A percentile compares a stretch with the other conserved stretches of the same genome.
These are phyloP conservation scores for Mycena haematopus DNA, from an alignment of 768 basidiomycete genomes.

Conservation along the genomic window DNA sequence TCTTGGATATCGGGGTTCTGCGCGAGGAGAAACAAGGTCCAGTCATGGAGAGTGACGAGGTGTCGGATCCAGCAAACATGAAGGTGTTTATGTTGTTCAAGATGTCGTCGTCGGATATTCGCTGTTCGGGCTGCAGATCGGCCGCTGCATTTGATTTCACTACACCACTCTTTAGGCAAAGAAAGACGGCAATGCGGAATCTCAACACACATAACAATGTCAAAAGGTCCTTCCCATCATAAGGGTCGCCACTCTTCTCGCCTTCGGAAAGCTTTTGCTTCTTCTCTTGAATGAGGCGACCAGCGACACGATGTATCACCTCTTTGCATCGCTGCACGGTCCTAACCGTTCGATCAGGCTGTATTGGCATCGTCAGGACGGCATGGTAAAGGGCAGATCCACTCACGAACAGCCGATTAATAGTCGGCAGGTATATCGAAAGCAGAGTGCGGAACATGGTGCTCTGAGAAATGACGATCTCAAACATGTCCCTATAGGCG, in stretches of 20 bases:
- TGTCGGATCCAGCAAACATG: conserved; percentile 91
- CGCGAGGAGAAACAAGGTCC: conserved; percentile 82
- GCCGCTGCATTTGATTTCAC: conserved; percentile 84
- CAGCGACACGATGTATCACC: conserved; percentile 74
- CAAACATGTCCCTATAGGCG: conserved; percentile 89
- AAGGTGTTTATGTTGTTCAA: conserved; percentile 88
- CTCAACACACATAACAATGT: conserved; percentile 70
- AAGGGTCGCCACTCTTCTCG: conserved; percentile 54
- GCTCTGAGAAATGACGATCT: conserved; percentile 67
- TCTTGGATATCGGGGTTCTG: conserved; percentile 70
- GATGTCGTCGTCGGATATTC: conserved; percentile 88
- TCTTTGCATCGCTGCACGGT: conserved; percentile 63
- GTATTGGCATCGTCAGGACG: not conserved
- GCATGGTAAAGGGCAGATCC: not conserved
- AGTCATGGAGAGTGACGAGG: conserved; percentile 84
- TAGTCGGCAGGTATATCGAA: conserved; percentile 63
- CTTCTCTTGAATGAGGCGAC: conserved; percentile 79
- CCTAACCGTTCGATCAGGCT: conserved; percentile 62
- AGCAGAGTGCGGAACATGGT: conserved; percentile 51
- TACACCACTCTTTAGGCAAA: conserved; percentile 36
- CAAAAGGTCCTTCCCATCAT: conserved; percentile 76
- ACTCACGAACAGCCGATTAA: conserved; percentile 64
- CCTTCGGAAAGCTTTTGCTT: conserved; percentile 73
- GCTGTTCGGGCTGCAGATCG: conserved; percentile 70
- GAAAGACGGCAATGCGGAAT: not conserved